A percentile compares a stretch with the other conserved stretches of the same genome.
Conservation (phyloP, 495 filamentous ascomycete genomes). For the Trichoderma orchidacearum region DNA sequence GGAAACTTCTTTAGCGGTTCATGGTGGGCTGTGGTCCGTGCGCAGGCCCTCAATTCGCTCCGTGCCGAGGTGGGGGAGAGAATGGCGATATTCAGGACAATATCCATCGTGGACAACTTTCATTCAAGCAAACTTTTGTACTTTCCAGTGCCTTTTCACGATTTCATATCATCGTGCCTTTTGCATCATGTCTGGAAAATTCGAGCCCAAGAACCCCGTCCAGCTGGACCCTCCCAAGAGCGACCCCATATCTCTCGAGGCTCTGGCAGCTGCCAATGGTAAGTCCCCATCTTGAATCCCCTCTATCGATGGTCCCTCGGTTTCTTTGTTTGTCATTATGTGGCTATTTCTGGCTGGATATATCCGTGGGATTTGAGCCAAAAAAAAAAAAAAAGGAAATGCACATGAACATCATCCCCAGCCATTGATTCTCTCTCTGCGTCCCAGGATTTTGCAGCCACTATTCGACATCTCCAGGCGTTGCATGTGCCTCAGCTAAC, state of each 20-base stretch:
- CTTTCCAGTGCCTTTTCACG: too few species aligned
- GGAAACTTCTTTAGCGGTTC: background rate
- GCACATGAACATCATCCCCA: background rate
- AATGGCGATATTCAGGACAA: too few species aligned
- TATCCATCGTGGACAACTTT: too few species aligned
- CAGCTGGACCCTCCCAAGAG: constrained; percentile 75
- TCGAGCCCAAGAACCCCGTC: constrained; percentile 75
- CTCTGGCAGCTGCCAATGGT: constrained; percentile 76
- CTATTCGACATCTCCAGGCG: background rate
- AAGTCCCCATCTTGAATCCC: constrained; percentile 9
- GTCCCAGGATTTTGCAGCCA: background rate
- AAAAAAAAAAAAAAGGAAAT: background rate
- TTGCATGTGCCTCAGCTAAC: background rate
- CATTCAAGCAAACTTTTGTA: too few species aligned
- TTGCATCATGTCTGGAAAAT: constrained; percentile 46
- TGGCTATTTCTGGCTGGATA: too few species aligned
- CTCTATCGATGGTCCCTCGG: background rate
- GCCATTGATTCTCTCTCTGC: background rate
- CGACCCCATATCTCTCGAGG: constrained; percentile 63
- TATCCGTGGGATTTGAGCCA: background rate
- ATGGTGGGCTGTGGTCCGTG: background rate
- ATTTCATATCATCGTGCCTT: background rate
- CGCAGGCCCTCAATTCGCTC: background rate
- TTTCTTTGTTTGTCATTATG: too few species aligned
- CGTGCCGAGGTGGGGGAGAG: background rate